Base-by-base conservation (phyloP, 2,329 filamentous ascomycete species). In the Pseudonectria buxi region DNA sequence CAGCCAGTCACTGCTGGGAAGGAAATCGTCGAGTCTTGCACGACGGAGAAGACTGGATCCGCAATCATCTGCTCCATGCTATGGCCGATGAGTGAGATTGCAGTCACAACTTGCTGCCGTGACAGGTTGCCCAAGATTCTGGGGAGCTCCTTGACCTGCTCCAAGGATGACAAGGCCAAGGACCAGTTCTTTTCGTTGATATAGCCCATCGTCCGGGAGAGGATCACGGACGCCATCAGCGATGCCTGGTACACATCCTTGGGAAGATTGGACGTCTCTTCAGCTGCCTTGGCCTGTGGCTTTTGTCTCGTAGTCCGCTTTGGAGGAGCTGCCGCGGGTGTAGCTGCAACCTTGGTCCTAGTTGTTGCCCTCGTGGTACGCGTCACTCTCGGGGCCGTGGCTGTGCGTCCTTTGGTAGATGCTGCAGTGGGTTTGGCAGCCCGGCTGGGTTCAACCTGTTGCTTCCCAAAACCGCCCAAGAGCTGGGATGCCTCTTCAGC, bases 1-100 rank as follows among this genome's bases (percentile, higher is more conserved):
- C 61, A 56, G 44, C 58, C 54, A 15, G 65, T 64, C 26, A 90
- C 68, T 0, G 86, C 80, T 2, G 89, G 87, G 40, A 90, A 83
- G 0, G 88, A 94, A 16, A 95, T 80, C 0, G 88, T 95, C 1
- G 92, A 95, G 51, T 98, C 92, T 30, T 90, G 86, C 12, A 96
- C 74, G 9, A 90, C 84, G 13, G 86, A 94, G 58, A 90, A 94
- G 4, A 92, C 83, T 3, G 89, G 81, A 58, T 95, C 86, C 4
- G 75, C 73, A 10, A 80, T 74, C 67, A 95, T 85, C 51, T 82
- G 73, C 30, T 82, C 76, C 50, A 83, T 69, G 43, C 81, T 83
- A 56, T 83, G 74, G 12, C 77, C 71, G 40, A 87, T 68, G 28
- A 84, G 72, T 30, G 82, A 77, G 35, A 78, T 78, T 14, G 83